Percentiles rank a stretch among this genome's conserved stretches.
phyloP scores from a whole-genome alignment of 148 eudicot genomes.

The Cornus kousa region DNA sequence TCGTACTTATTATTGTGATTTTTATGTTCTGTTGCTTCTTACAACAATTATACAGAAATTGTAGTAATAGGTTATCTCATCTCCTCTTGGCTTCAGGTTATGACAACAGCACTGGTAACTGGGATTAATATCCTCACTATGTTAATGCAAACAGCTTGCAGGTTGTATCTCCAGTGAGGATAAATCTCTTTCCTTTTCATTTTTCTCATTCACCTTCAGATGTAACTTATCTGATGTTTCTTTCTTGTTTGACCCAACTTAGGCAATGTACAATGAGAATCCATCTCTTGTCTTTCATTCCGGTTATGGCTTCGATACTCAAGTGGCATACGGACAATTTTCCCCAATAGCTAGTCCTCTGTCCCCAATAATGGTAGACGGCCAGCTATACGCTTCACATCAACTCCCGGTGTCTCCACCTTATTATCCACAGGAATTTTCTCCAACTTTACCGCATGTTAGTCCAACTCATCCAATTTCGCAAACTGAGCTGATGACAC shows the following conservation, averaged over 20 bases:
- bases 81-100: conserved; percentile 50
- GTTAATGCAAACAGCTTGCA: conserved; percentile 78
- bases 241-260: conserved; percentile 16
- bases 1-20: neutral
- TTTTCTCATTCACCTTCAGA: neutral
- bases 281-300: conserved; percentile 71
- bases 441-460: conserved; percentile 72
- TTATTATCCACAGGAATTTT: conserved; percentile 70
- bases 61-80: neutral
- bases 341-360: conserved; percentile 81
- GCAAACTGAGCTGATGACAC: conserved; percentile 62
- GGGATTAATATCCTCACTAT: conserved; percentile 84
- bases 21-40: neutral
- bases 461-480: conserved; percentile 60
- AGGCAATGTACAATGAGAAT: conserved; percentile 81
- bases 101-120: conserved; percentile 54
- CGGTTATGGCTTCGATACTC: conserved; percentile 72
- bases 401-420: conserved; percentile 74
- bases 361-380: conserved; percentile 82
- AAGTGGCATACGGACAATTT: conserved; percentile 91
- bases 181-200: neutral
- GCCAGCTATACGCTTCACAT: conserved; percentile 79
- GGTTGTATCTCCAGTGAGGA: conserved; percentile 87
- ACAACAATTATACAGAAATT: neutral
- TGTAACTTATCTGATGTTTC: conserved; percentile 1